Evolutionary conservation across 2,329 filamentous ascomycete species (phyloP).

Genomic region (Calycina marina): DNA sequence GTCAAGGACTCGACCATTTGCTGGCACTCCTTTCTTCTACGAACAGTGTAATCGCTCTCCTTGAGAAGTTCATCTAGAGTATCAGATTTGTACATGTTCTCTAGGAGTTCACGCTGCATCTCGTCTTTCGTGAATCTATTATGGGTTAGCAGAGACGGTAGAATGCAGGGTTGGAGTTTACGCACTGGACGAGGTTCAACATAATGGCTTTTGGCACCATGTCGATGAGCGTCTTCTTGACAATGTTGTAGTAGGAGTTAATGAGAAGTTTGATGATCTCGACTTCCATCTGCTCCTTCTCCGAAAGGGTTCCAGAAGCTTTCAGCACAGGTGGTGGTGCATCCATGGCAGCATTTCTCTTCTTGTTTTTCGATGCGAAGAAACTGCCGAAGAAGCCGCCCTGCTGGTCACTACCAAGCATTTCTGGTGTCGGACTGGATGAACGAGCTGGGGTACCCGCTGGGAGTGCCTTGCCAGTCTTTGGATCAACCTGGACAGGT

Average conservation of each 20-base stretch:
- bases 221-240: slow-evolving; percentile 96
- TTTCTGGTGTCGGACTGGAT: slow-evolving; percentile 54
- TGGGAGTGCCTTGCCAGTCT: slow-evolving; percentile 89
- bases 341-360: slow-evolving; percentile 99
- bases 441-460: slow-evolving; percentile 51
- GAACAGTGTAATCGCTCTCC: slow-evolving; percentile 93
- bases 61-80: slow-evolving; percentile 89
- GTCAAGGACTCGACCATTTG: slow-evolving; percentile 94
- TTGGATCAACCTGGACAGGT: slow-evolving; percentile 91
- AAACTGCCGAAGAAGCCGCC: slow-evolving; percentile 94
- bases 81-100: slow-evolving; percentile 90
- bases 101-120: slow-evolving; percentile 93
- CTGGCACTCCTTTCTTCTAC: slow-evolving; percentile 92
- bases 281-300: slow-evolving; percentile 89
- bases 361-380: slow-evolving; percentile 99
- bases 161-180: slow-evolving; percentile 16
- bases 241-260: slow-evolving; percentile 94
- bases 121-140: slow-evolving; percentile 84
- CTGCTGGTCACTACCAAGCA: slow-evolving; percentile 38
- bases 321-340: slow-evolving; percentile 84
- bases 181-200: slow-evolving; percentile 89
- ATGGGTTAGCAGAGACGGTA: slow-evolving; percentile 6
- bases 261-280: slow-evolving; percentile 98
- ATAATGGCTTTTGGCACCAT: slow-evolving; percentile 99
- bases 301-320: slow-evolving; percentile 82